A percentile compares a stretch with the other conserved stretches of the same genome.
Conservation (phyloP, 2,329 filamentous ascomycete genomes). For the Aspergillus melleus region DNA sequence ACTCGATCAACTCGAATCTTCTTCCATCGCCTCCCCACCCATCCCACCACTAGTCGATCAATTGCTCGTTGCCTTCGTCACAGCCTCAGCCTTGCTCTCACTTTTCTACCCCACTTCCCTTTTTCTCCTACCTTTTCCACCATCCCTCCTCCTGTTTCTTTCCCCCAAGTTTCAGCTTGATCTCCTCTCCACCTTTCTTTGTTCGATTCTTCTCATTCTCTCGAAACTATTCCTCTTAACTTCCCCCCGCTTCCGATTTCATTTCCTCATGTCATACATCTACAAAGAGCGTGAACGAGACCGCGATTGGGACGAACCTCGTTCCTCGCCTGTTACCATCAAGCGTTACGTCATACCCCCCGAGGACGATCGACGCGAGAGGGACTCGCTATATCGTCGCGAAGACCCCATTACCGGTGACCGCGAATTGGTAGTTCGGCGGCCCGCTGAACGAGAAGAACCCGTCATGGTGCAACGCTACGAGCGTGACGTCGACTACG, state of each 20-base stretch:
- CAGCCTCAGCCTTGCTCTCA: conserved; percentile 11
- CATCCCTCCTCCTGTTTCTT: not conserved
- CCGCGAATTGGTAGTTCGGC: conserved; percentile 47
- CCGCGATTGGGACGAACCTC: conserved; percentile 44
- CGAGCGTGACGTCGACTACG: conserved; percentile 47
- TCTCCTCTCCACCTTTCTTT: not conserved
- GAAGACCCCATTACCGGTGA: conserved; percentile 35
- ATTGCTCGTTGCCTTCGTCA: not conserved
- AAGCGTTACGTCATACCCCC: conserved; percentile 57
- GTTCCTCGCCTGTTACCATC: conserved; percentile 47
- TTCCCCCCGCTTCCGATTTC: not conserved
- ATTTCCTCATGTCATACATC: conserved; percentile 30
- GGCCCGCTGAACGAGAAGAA: conserved; percentile 48
- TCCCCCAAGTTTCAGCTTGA: not conserved
- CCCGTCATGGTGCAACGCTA: conserved; percentile 46
- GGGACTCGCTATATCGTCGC: conserved; percentile 28
- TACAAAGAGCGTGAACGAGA: conserved; percentile 43
- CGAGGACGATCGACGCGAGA: conserved; percentile 41
- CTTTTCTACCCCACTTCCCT: conserved; percentile 9
- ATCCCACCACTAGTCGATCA: not conserved
- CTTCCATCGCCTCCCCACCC: not conserved
- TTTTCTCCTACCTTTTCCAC: conserved; percentile 10
- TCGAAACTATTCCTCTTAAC: not conserved
- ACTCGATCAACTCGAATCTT: not conserved
- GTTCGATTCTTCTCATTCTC: not conserved